Conservation (phyloP, 306 rosid species). For the Trifolium repens region DNA sequence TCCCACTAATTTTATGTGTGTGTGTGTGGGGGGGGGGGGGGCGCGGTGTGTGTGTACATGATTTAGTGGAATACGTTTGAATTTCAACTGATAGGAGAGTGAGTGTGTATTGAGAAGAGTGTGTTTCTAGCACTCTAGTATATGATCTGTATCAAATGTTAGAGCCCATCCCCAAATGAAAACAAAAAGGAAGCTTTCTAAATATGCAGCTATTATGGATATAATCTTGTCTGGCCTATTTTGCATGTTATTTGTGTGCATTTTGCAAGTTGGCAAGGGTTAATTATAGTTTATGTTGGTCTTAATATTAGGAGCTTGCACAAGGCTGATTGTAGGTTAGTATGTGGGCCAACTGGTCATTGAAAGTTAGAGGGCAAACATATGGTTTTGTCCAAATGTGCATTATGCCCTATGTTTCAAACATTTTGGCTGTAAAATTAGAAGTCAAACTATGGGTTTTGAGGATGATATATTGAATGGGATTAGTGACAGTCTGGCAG, state of each 20-base stretch:
- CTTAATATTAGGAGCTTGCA: background rate
- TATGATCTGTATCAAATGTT: background rate
- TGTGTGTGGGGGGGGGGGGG: too few relatives aligned
- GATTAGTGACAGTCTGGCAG: background rate
- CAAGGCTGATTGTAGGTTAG: background rate
- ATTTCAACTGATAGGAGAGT: background rate
- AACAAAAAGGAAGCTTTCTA: background rate
- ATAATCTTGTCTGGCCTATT: conserved; percentile 6
- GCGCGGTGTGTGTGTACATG: background rate
- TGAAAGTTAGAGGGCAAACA: background rate
- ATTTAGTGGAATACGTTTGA: background rate
- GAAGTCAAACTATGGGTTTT: background rate
- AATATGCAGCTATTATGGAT: background rate
- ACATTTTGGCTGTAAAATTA: background rate
- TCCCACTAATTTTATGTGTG: background rate
- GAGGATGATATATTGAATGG: background rate
- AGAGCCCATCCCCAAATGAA: conserved; percentile 8
- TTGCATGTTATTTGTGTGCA: conserved; percentile 13
- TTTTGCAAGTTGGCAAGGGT: conserved; percentile 10
- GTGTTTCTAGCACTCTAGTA: background rate
- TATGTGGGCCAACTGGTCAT: background rate
- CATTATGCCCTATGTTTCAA: conserved; percentile 1
- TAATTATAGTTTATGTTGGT: conserved; percentile 5
- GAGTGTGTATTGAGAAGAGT: background rate
- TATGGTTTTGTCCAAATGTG: conserved; percentile 10